Evolutionary conservation across 2,329 filamentous ascomycete genomes (phyloP).

Genomic region (Ophiostoma australiae): DNA sequence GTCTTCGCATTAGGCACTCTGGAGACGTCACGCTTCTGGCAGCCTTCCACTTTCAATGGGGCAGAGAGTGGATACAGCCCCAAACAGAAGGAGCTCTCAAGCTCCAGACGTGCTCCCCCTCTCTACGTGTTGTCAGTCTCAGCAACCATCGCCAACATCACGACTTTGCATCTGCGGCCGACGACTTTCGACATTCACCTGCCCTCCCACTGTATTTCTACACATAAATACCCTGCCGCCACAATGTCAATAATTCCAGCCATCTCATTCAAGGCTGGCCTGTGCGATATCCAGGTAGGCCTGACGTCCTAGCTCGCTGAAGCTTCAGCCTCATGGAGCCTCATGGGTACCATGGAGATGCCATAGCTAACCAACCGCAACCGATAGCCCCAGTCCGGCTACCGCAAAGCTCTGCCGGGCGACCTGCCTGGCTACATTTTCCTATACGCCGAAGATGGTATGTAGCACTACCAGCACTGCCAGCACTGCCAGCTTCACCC

Average conservation of each 20-base stretch:
- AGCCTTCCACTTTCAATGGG: constrained; percentile 23
- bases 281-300: constrained; percentile 77
- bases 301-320: not conserved
- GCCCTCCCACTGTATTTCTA: not conserved
- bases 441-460: constrained; percentile 83
- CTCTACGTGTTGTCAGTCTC: not conserved
- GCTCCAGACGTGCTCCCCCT: constrained; percentile 4
- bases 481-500: not conserved
- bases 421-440: constrained; percentile 78
- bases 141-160: constrained; percentile 14
- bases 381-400: constrained; percentile 46
- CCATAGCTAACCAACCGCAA: not conserved
- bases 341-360: not conserved
- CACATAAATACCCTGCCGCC: not conserved
- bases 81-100: constrained; percentile 23
- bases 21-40: constrained; percentile 27
- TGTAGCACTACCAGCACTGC: not conserved
- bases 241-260: constrained; percentile 77
- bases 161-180: not conserved
- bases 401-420: constrained; percentile 62
- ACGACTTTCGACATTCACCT: not conserved
- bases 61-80: not conserved
- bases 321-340: constrained; percentile 1
- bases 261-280: constrained; percentile 94
- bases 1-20: not conserved